These are phyloP conservation scores for Gyromitra esculenta DNA, from an alignment of 2,329 filamentous ascomycete species.

Conservation along the genomic window DNA sequence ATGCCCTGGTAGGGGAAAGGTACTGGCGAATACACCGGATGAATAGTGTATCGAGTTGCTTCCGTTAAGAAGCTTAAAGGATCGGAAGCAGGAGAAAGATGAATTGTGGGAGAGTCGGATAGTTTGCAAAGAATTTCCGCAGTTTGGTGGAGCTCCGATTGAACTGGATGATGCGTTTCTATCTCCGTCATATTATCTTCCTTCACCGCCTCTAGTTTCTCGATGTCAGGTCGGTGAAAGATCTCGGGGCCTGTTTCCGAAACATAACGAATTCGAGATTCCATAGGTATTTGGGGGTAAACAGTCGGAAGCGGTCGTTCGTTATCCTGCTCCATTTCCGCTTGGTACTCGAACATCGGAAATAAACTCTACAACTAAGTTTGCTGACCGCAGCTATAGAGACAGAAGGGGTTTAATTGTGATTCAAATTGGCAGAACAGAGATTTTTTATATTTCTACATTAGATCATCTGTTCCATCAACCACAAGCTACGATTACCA, in stretches of 20 bases:
- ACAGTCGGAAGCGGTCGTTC: conserved; percentile 15
- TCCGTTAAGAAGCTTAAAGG: conserved; percentile 36
- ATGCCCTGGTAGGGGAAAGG: conserved; percentile 4
- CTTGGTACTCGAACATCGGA: neutral
- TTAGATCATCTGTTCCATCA: neutral
- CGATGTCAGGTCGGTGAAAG: conserved; percentile 10
- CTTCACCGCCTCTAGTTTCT: neutral
- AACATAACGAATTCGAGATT: conserved; percentile 30
- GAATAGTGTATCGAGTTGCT: conserved; percentile 37
- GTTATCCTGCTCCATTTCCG: conserved; percentile 24
- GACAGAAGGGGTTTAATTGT: neutral
- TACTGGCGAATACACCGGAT: conserved; percentile 23
- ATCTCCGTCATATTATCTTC: neutral
- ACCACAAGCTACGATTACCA: neutral
- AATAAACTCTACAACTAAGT: neutral
- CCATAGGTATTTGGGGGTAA: conserved; percentile 20
- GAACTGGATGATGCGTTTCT: neutral
- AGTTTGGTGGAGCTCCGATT: conserved; percentile 36
- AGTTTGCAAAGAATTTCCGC: conserved; percentile 44
- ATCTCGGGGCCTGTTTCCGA: conserved; percentile 11
- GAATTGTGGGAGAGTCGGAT: conserved; percentile 36
- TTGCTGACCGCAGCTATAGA: conserved; percentile 2
- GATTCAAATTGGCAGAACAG: neutral
- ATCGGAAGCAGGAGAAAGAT: conserved; percentile 17
- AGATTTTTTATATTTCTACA: conserved; percentile 32